phyloP scores from a whole-genome alignment of 2,329 filamentous ascomycete species.

The Didymellaceae sp. region DNA sequence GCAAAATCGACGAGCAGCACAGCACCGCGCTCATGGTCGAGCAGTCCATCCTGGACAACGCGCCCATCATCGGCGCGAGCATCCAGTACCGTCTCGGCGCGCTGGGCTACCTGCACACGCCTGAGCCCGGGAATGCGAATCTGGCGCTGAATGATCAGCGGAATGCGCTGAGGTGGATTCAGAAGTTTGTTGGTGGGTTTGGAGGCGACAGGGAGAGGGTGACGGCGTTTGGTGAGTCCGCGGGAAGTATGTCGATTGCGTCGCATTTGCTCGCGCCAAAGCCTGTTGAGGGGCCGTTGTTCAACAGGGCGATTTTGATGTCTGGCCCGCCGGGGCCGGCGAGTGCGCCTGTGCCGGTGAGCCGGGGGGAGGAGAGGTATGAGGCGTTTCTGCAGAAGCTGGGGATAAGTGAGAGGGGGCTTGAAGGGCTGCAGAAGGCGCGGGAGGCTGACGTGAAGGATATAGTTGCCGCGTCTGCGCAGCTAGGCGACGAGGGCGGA shows the following conservation, averaged over 20 bases:
- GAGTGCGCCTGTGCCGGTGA: neutral
- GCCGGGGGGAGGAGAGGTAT: neutral
- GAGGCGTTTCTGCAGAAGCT: neutral
- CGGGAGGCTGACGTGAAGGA: slow-evolving; percentile 14
- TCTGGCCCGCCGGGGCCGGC: slow-evolving; percentile 26
- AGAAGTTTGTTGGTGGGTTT: slow-evolving; percentile 44
- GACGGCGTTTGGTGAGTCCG: slow-evolving; percentile 54
- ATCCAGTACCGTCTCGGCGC: slow-evolving; percentile 39
- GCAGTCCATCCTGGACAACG: slow-evolving; percentile 28
- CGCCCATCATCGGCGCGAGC: slow-evolving; percentile 24
- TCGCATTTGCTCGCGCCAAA: slow-evolving; percentile 30
- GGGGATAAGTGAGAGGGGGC: neutral
- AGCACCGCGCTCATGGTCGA: slow-evolving; percentile 31
- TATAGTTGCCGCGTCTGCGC: slow-evolving; percentile 22
- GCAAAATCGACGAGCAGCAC: slow-evolving; percentile 34
- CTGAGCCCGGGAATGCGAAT: slow-evolving; percentile 42
- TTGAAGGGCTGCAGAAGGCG: slow-evolving; percentile 9
- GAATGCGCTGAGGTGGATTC: slow-evolving; percentile 46
- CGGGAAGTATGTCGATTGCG: slow-evolving; percentile 44
- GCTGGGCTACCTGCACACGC: slow-evolving; percentile 49
- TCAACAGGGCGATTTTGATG: slow-evolving; percentile 31
- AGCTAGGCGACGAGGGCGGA: slow-evolving; percentile 2
- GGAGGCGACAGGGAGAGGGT: slow-evolving; percentile 42
- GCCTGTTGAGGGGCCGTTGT: slow-evolving; percentile 20
- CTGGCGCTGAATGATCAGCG: slow-evolving; percentile 39